Conservation (phyloP, 306 rosid species). For the Vigna hirtella region DNA sequence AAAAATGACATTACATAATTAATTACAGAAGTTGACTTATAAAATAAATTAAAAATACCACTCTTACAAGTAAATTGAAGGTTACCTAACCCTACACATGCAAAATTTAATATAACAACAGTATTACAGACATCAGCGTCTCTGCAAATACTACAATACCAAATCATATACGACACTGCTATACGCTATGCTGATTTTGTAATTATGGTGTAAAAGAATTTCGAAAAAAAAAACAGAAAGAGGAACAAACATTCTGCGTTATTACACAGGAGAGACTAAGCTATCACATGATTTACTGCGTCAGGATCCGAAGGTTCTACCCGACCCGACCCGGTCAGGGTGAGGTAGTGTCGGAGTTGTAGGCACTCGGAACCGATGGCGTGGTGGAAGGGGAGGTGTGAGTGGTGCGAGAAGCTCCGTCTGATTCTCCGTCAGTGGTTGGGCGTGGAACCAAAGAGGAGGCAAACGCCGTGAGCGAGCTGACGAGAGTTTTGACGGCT, state of each 20-base stretch:
- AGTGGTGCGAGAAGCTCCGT: conserved; percentile 33
- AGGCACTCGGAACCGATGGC: conserved; percentile 36
- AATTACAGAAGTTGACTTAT: no score
- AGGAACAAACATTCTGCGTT: not conserved
- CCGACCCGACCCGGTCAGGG: not conserved
- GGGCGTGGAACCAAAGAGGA: not conserved
- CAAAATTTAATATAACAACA: not conserved
- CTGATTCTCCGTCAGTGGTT: conserved; percentile 5
- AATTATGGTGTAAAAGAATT: no score
- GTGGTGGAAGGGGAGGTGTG: conserved; percentile 37
- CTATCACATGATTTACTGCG: not conserved
- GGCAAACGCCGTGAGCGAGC: not conserved
- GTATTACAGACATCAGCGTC: not conserved
- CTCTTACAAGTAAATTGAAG: no score
- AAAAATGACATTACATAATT: no score
- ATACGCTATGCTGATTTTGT: no score
- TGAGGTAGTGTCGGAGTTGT: not conserved
- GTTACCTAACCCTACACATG: no score
- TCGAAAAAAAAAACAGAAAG: no score
- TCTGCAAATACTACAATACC: not conserved
- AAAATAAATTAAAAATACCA: no score
- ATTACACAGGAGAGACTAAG: conserved; percentile 31
- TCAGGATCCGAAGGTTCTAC: no score
- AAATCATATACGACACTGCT: not conserved
- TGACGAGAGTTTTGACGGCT: conserved; percentile 29